Evolutionary conservation across 768 basidiomycete species (phyloP).

Genomic region (Omphalotus guepiniiformis): DNA sequence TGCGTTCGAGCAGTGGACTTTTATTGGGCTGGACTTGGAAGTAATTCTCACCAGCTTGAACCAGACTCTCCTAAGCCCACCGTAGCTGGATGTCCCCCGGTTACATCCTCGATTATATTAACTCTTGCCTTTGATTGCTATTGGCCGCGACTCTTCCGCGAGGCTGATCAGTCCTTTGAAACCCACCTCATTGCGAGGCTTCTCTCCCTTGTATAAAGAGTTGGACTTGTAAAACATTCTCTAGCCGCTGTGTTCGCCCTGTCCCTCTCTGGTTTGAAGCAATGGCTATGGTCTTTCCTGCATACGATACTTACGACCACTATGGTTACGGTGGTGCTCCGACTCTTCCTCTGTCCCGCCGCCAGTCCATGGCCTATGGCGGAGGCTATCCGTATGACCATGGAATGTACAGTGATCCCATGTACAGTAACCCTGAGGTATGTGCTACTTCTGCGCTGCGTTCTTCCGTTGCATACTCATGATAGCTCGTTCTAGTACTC

Average conservation of each 20-base stretch:
- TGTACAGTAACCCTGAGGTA: neutral
- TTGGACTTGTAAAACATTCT: neutral
- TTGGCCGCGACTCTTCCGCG: slow-evolving; percentile 4
- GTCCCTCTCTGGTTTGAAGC: neutral
- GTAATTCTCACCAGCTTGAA: neutral
- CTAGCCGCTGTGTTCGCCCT: neutral
- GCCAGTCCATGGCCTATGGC: slow-evolving; percentile 4
- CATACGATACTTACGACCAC: neutral
- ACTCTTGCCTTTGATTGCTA: neutral
- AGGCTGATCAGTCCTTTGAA: slow-evolving; percentile 6
- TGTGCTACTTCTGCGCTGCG: neutral
- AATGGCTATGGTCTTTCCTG: slow-evolving; percentile 10
- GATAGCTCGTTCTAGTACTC: neutral
- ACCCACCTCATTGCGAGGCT: slow-evolving; percentile 1
- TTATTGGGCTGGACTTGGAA: neutral
- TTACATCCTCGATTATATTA: no score
- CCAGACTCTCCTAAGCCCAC: slow-evolving; percentile 1
- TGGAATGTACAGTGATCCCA: neutral
- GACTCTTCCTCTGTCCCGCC: slow-evolving; percentile 5
- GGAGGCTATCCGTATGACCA: slow-evolving; percentile 3
- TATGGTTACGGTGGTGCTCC: neutral
- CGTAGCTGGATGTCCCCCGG: no score
- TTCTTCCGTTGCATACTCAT: neutral
- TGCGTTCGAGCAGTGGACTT: neutral
- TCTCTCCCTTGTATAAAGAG: neutral